phyloP scores from a whole-genome alignment of 176 grass and related monocot species.

The Oryza glaberrima region DNA sequence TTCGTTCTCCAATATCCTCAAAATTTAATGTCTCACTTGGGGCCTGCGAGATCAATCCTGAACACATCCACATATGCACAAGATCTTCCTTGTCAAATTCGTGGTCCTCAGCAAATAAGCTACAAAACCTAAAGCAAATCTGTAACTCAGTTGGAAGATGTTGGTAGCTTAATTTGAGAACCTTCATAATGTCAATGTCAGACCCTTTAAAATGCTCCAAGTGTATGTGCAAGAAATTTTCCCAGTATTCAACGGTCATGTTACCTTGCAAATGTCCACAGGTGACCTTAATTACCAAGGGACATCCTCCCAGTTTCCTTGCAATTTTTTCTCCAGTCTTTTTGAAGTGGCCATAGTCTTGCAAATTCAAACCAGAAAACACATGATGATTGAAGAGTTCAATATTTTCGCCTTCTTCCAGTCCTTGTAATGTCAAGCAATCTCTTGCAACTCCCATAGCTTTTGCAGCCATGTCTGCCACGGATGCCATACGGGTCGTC shows the following conservation, averaged over 20 bases:
- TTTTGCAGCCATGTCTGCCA: conserved; percentile 20
- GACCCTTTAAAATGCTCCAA: conserved; percentile 29
- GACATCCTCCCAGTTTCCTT: conserved; percentile 44
- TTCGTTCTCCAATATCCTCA: conserved; percentile 33
- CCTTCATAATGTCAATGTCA: conserved; percentile 40
- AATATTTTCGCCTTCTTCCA: conserved; percentile 41
- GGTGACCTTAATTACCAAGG: conserved; percentile 52
- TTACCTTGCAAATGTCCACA: conserved; percentile 38
- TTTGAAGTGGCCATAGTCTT: conserved; percentile 21
- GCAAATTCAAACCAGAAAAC: conserved; percentile 28
- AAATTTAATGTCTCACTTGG: neutral
- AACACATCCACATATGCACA: conserved; percentile 55
- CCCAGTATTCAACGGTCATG: conserved; percentile 29
- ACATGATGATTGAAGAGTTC: conserved; percentile 40
- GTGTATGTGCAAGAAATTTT: conserved; percentile 23
- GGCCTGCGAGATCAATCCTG: conserved; percentile 36
- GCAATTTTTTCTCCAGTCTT: conserved; percentile 39
- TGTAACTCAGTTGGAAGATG: conserved; percentile 49
- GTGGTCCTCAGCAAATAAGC: conserved; percentile 44
- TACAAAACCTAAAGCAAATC: conserved; percentile 64
- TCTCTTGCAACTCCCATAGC: conserved; percentile 16
- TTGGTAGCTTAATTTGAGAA: conserved; percentile 52
- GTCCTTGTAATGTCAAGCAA: conserved; percentile 28
- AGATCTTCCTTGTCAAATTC: conserved; percentile 26
- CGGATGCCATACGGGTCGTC: conserved; percentile 46